These are phyloP conservation scores for Penicillium aurantiogriseum DNA, from an alignment of 2,329 filamentous ascomycete genomes.

Conservation along the genomic window DNA sequence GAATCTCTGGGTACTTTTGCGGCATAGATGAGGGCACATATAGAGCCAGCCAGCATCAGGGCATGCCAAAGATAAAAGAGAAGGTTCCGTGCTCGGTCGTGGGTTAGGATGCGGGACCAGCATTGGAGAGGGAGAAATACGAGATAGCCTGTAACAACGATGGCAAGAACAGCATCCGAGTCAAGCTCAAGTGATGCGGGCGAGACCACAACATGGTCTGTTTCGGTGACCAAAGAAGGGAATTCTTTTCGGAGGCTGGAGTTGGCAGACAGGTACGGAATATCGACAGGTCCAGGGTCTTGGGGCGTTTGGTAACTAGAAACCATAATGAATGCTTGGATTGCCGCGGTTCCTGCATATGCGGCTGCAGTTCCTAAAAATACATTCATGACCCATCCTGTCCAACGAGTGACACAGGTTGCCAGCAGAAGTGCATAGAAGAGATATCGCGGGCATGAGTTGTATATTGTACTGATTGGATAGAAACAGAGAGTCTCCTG, in stretches of 20 bases:
- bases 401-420: constrained; percentile 31
- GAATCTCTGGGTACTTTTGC: constrained; percentile 16
- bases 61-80: constrained; percentile 33
- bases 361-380: constrained; percentile 35
- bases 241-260: constrained; percentile 18
- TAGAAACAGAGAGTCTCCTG: constrained; percentile 33
- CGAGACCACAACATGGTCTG: constrained; percentile 19
- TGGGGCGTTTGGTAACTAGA: constrained; percentile 14
- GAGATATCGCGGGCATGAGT: constrained; percentile 34
- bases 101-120: constrained; percentile 31
- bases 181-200: constrained; percentile 34
- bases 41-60: constrained; percentile 32
- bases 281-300: constrained; percentile 19
- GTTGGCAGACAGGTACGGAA: constrained; percentile 22
- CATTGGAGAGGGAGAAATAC: constrained; percentile 36
- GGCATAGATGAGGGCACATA: constrained; percentile 30
- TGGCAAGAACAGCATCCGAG: constrained; percentile 33
- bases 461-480: constrained; percentile 36
- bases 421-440: constrained; percentile 33
- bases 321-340: constrained; percentile 34
- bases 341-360: constrained; percentile 34
- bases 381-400: constrained; percentile 33
- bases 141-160: constrained; percentile 36
- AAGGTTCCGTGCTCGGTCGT: constrained; percentile 28
- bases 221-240: constrained; percentile 23